These are phyloP conservation scores for Chlorella sp. DNA, from an alignment of 139 green algal species.

Conservation along the genomic window DNA sequence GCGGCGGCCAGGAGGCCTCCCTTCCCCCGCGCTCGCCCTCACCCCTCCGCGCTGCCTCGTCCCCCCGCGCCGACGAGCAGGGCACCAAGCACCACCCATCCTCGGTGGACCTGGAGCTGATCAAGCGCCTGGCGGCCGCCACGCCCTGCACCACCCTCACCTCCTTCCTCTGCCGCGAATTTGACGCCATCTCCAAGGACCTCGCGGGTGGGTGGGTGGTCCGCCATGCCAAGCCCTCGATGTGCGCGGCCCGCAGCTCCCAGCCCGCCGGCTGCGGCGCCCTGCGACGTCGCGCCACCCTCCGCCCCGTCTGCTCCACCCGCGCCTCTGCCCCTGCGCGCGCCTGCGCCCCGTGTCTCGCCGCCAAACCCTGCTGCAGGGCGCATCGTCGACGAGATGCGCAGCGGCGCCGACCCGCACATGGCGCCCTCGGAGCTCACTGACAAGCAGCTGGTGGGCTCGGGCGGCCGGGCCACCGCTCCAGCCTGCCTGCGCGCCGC, in stretches of 20 bases:
- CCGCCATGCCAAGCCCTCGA: too few relatives aligned
- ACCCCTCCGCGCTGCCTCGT: too few relatives aligned
- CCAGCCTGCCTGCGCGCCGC: too few relatives aligned
- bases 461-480: too few relatives aligned
- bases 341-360: too few relatives aligned
- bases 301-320: too few relatives aligned
- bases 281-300: too few relatives aligned
- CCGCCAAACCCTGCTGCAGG: constrained; percentile 49
- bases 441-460: constrained; percentile 65
- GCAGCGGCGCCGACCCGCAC: constrained; percentile 48
- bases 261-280: too few relatives aligned
- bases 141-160: constrained; percentile 63
- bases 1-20: too few relatives aligned
- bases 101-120: constrained; percentile 90
- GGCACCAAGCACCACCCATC: constrained; percentile 85
- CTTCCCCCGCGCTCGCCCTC: neutral
- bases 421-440: constrained; percentile 62
- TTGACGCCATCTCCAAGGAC: constrained; percentile 77
- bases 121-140: constrained; percentile 80
- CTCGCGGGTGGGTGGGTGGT: constrained; percentile 44
- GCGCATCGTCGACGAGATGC: constrained; percentile 82
- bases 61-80: constrained; percentile 20
- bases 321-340: neutral
- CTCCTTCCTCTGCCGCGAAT: constrained; percentile 84
- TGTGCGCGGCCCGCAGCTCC: too few relatives aligned